Conservation (phyloP, 2,329 filamentous ascomycete genomes). For the Shiraia bambusicola region DNA sequence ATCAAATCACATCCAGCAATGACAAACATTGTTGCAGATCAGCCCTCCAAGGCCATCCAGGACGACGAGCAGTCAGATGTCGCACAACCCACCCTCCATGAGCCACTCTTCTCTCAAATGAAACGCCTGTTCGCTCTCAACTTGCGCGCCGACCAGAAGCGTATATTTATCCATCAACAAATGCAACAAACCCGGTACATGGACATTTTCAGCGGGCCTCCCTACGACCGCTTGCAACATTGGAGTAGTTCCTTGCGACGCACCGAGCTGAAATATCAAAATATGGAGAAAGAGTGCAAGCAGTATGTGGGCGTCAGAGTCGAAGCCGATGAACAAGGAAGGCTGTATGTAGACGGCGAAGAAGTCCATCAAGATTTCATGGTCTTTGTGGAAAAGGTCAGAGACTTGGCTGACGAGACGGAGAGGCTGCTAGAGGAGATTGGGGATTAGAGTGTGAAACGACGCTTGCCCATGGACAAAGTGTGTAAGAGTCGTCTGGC, state of each 20-base stretch:
- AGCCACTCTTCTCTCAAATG: not conserved
- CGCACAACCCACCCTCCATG: not conserved
- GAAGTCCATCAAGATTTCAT: no score
- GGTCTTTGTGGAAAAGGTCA: not conserved
- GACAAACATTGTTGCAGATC: no score
- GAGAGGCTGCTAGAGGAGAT: not conserved
- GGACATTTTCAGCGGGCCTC: conserved; percentile 1
- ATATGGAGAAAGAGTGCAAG: not conserved
- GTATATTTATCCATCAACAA: not conserved
- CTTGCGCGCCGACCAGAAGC: conserved; percentile 2
- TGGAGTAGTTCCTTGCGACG: not conserved
- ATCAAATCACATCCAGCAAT: not conserved
- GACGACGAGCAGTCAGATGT: no score
- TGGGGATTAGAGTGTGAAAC: not conserved
- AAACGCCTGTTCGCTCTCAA: conserved; percentile 1
- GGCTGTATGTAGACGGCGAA: not conserved
- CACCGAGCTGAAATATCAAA: not conserved
- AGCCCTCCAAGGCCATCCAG: no score
- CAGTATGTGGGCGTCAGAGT: not conserved
- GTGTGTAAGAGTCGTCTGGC: no score
- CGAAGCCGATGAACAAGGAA: not conserved
- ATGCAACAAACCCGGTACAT: conserved; percentile 3
- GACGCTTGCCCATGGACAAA: no score
- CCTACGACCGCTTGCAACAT: not conserved
- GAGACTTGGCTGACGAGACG: not conserved